phyloP scores from a whole-genome alignment of 352 stramenopile genomes.

The Bremia lactucae region DNA sequence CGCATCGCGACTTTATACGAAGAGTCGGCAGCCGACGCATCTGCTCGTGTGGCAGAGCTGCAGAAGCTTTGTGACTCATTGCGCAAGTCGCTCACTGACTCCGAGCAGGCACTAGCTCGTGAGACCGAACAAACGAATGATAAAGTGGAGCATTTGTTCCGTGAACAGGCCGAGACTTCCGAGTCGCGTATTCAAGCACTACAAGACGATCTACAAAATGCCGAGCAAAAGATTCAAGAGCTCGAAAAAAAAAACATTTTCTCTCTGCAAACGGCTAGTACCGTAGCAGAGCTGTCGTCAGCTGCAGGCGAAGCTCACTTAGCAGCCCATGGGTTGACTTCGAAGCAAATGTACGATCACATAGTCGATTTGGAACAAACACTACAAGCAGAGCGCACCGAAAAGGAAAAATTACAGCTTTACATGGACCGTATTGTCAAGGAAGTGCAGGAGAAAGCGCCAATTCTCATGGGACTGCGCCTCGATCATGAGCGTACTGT shows the following conservation, averaged over 20 bases:
- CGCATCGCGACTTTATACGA: slow-evolving; percentile 69
- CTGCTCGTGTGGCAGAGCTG: slow-evolving; percentile 38
- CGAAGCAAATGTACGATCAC: slow-evolving; percentile 86
- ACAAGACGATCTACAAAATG: slow-evolving; percentile 41
- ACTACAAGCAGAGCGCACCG: slow-evolving; percentile 58
- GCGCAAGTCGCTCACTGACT: slow-evolving; percentile 41
- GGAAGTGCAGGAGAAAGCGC: slow-evolving; percentile 88
- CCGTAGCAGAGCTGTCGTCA: slow-evolving; percentile 48
- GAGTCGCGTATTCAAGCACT: slow-evolving; percentile 47
- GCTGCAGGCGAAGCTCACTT: slow-evolving; percentile 54
- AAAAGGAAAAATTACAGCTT: slow-evolving; percentile 85
- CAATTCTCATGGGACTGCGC: slow-evolving; percentile 81
- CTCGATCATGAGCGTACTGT: slow-evolving; percentile 86
- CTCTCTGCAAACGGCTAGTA: slow-evolving; percentile 36
- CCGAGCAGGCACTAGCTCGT: slow-evolving; percentile 44
- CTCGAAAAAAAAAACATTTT: slow-evolving; percentile 56
- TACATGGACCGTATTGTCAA: slow-evolving; percentile 87
- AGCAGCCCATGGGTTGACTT: slow-evolving; percentile 47
- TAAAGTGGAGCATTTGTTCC: slow-evolving; percentile 66
- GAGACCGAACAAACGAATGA: slow-evolving; percentile 62
- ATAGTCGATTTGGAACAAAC: slow-evolving; percentile 83
- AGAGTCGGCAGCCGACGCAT: slow-evolving; percentile 46
- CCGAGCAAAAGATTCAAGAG: slow-evolving; percentile 40
- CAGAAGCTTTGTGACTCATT: slow-evolving; percentile 47
- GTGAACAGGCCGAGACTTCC: slow-evolving; percentile 44